Percentiles rank a stretch among this genome's conserved stretches.
phyloP scores from a whole-genome alignment of 2,329 filamentous ascomycete species.

The Microcyclosporella mali region DNA sequence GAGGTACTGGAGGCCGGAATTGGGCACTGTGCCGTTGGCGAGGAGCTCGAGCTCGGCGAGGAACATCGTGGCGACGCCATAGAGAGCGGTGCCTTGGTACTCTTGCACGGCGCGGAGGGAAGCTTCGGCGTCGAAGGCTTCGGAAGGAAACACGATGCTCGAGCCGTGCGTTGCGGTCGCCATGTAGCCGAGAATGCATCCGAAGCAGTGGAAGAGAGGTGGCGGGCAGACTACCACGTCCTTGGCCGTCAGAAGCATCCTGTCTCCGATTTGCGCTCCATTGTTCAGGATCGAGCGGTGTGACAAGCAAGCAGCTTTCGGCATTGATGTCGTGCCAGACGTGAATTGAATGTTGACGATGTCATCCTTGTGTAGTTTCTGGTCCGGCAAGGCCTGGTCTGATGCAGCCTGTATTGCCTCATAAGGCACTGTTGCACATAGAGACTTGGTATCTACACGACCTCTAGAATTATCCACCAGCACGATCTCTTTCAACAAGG shows the following conservation, averaged over 20 bases:
- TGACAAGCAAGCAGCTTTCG: constrained; percentile 80
- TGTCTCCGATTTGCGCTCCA: constrained; percentile 71
- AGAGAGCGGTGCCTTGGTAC: constrained; percentile 62
- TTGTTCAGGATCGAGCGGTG: constrained; percentile 91
- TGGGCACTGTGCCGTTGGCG: constrained; percentile 26
- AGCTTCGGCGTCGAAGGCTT: constrained; percentile 76
- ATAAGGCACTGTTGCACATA: constrained; percentile 43
- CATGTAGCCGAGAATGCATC: constrained; percentile 89
- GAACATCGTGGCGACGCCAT: constrained; percentile 94
- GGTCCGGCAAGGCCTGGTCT: constrained; percentile 39
- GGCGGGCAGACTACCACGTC: constrained; percentile 66
- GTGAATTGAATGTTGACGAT: constrained; percentile 96
- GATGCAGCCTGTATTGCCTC: constrained; percentile 37
- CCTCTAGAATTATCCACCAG: constrained; percentile 70
- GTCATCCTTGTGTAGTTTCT: constrained; percentile 55
- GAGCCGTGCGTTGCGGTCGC: constrained; percentile 81
- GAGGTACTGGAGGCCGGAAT: constrained; percentile 57
- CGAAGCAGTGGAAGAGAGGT: constrained; percentile 68
- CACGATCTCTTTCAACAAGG: constrained; percentile 64
- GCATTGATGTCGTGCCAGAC: constrained; percentile 82
- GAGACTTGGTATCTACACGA: constrained; percentile 42
- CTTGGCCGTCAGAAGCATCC: constrained; percentile 69
- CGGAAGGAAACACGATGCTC: constrained; percentile 75
- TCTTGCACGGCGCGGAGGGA: constrained; percentile 60
- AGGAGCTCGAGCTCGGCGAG: constrained; percentile 78